These are phyloP conservation scores for Talaromyces sp. DNA, from an alignment of 2,329 filamentous ascomycete species.

Conservation along the genomic window DNA sequence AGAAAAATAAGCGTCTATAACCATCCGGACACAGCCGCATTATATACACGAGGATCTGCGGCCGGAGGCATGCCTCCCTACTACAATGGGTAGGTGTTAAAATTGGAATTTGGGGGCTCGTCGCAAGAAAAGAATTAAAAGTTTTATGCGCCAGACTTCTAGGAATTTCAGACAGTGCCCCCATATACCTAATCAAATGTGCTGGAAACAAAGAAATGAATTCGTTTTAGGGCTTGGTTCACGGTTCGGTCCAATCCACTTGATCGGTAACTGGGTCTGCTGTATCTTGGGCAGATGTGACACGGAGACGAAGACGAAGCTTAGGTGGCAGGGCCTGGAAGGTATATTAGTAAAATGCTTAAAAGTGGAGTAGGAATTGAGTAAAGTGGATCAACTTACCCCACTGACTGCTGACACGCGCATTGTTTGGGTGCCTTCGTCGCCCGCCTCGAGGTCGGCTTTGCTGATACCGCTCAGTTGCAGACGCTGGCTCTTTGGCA, in stretches of 20 bases:
- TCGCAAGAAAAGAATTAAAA: conserved; percentile 22
- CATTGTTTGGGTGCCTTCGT: conserved; percentile 89
- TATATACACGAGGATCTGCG: too few species aligned
- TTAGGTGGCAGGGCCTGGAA: conserved; percentile 67
- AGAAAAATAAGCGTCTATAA: too few species aligned
- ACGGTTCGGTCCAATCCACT: conserved; percentile 92
- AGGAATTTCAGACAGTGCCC: not conserved
- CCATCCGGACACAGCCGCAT: too few species aligned
- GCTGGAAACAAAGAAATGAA: not conserved
- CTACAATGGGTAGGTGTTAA: not conserved
- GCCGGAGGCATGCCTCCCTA: too few species aligned
- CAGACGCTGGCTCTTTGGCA: conserved; percentile 93
- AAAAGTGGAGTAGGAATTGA: not conserved
- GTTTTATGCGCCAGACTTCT: conserved; percentile 17
- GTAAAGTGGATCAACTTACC: conserved; percentile 64
- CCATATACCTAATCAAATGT: conserved; percentile 5
- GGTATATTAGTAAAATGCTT: conserved; percentile 29
- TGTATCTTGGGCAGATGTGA: conserved; percentile 74
- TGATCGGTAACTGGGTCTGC: conserved; percentile 79
- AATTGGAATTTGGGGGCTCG: conserved; percentile 18
- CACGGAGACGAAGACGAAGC: conserved; percentile 80
- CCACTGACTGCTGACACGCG: conserved; percentile 81
- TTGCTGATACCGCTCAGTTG: conserved; percentile 89
- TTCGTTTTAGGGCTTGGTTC: conserved; percentile 4
- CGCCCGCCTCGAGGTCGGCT: conserved; percentile 71